Evolutionary conservation across 768 basidiomycete genomes (phyloP), one percentile per base, ranked within the genome.

Genomic region (Omphalotus guepiniiformis): DNA sequence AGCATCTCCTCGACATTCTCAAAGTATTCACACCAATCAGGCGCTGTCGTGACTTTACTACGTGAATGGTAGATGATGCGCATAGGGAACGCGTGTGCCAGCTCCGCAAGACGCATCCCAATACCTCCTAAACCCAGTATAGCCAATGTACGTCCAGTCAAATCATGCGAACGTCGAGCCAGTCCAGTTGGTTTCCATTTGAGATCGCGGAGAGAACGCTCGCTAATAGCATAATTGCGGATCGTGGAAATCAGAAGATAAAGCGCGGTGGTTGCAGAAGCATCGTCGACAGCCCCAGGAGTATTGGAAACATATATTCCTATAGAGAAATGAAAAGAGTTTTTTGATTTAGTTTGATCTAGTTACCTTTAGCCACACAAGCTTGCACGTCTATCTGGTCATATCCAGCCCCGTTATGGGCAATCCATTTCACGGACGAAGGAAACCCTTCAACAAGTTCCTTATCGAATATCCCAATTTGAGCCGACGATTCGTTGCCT

Each of bases 321-420:
- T 85, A 50, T 18, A 48, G 25, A 39, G n/a, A 39, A 11, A 39
- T 40, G 39, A 22, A 43, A 35, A 13, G 52, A 40, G 22, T 41
- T 25, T 35, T 6, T n/a, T 30, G 22, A 38, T 30, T 36, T 23
- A 38, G 12, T 39, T 3, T 19, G 9, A 36, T 15, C 37, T 28
- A 18, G 39, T 22, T 29, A 86, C 89, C 88, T 63, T 75, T 76
- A 8, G 73, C 78, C 58, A 79, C 87, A 63, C 85, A 85, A 3
- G 84, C 85, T 6, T 67, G 63, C 13, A 93, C 80, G 58, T 93
- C 86, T 53, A 95, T 85, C 51, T 84, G 82, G 61, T 96, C 92
- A 61, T 96, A 96, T 0, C 93, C 92, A 0, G 93, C 92, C 9
- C 93, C 93, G 48, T 93, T 93, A 63, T 93, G 92, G 1, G 85